phyloP scores from a whole-genome alignment of 768 basidiomycete genomes.

The Lentinus tigrinus region DNA sequence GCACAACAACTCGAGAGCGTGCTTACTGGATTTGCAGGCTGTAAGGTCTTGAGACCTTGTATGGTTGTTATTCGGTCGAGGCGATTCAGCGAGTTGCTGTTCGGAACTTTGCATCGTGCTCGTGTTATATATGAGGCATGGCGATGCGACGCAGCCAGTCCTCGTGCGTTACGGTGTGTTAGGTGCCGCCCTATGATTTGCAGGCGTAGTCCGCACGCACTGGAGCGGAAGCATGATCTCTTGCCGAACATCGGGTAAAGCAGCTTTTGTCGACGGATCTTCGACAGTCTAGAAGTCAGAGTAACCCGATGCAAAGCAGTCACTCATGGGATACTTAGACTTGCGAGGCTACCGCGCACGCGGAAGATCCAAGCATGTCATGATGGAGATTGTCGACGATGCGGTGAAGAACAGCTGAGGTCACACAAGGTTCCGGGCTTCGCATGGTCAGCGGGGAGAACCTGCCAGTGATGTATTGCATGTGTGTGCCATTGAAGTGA shows the following conservation, averaged over 20 bases:
- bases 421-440: too few relatives aligned
- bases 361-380: neutral
- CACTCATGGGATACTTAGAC: neutral
- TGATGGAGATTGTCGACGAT: neutral
- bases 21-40: neutral
- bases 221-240: neutral
- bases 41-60: neutral
- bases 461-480: too few relatives aligned
- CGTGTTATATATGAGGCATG: neutral
- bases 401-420: too few relatives aligned
- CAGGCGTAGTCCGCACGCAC: neutral
- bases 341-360: neutral
- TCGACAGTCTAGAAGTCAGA: neutral
- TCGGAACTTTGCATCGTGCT: neutral
- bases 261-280: neutral
- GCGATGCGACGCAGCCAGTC: neutral
- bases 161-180: neutral
- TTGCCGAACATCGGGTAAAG: neutral
- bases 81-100: neutral
- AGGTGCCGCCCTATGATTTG: neutral
- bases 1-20: neutral
- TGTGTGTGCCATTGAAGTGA: too few relatives aligned
- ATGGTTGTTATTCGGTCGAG: neutral
- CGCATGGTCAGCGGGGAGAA: too few relatives aligned
- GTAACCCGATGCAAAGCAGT: neutral